Conservation (phyloP, 202 grass and related monocot species). For the Alloteropsis angusta region DNA sequence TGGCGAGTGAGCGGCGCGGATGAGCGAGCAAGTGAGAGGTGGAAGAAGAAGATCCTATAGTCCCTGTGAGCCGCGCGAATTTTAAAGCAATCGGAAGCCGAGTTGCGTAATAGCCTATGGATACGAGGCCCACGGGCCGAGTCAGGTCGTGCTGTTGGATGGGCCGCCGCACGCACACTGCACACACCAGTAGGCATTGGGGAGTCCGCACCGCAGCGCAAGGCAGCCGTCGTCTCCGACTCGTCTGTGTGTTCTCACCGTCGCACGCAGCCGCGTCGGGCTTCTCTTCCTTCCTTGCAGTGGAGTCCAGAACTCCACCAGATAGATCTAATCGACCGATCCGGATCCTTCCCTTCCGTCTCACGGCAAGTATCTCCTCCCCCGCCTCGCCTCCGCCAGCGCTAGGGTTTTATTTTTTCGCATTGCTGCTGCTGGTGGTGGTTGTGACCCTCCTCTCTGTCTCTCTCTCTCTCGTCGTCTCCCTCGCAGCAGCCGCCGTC, state of each 20-base stretch:
- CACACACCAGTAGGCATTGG: not conserved
- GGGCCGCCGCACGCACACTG: not conserved
- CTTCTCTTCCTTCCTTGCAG: not conserved
- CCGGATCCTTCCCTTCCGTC: conserved; percentile 22
- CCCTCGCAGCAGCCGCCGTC: not conserved
- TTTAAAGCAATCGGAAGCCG: too few species aligned
- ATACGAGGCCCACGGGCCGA: not conserved
- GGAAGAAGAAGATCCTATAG: too few species aligned
- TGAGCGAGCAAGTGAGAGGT: too few species aligned
- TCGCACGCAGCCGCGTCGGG: conserved; percentile 1
- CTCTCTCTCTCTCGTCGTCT: not conserved
- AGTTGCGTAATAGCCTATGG: too few species aligned
- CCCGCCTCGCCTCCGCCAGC: not conserved
- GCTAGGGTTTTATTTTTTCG: conserved; percentile 21
- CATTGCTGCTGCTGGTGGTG: not conserved
- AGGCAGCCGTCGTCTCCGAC: not conserved
- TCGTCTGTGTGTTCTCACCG: not conserved
- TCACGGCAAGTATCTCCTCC: conserved; percentile 13
- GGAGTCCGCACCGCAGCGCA: not conserved
- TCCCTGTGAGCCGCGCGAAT: too few species aligned
- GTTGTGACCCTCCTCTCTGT: not conserved
- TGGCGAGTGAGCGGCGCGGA: too few species aligned
- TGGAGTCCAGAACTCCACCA: not conserved
- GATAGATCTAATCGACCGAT: conserved; percentile 7
- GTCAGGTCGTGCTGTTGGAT: too few species aligned